Base-by-base conservation (phyloP, 371 early-diverging fungal species). In the Mucor ambiguus region DNA sequence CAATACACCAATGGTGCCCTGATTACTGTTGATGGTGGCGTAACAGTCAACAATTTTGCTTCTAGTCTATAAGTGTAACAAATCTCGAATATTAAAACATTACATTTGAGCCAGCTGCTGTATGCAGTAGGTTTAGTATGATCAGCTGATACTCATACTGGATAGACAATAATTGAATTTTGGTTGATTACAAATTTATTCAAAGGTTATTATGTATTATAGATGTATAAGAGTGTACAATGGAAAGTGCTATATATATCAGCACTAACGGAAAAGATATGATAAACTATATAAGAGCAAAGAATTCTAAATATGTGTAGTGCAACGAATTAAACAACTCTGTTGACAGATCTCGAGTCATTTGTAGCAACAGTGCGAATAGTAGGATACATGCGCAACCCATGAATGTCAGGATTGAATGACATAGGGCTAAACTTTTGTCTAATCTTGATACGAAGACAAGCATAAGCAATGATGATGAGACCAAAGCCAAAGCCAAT, bases 21-120 rank as follows among this genome's bases (percentile, higher is more conserved):
- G 14, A 90, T 96, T 64, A 80, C 87, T 4, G 87, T 95, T 10
- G 96, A 96, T 72, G 96, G 96, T 63, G 96, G 96, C 29, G 68
- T 81, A 16, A 43, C 56, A 5, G 24, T 41, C 8, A 55, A 41
- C 22, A 63, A 58, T 24, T 58, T 58, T 58, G 58, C 33, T 56
- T 56, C 63, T 37, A 63, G 24, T 4, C 52, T 61, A 16, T 26
- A 10, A 38, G 18, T 30, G 29, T 28, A 26, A n/a, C n/a, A n/a
- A n/a, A n/a, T n/a, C n/a, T n/a, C n/a, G n/a, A n/a, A n/a, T n/a
- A n/a, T n/a, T n/a, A n/a, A n/a, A n/a, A n/a, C n/a, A n/a, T 30
- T 30, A 30, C 30, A 30, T 30, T 30, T 30, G 7, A 33, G 9
- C 33, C 8, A 33, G 9, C 33, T 8, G 8, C 33, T 33, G 33